phyloP scores from a whole-genome alignment of 1,139 yeast species.

The Nakaseomyces bracarensis region DNA sequence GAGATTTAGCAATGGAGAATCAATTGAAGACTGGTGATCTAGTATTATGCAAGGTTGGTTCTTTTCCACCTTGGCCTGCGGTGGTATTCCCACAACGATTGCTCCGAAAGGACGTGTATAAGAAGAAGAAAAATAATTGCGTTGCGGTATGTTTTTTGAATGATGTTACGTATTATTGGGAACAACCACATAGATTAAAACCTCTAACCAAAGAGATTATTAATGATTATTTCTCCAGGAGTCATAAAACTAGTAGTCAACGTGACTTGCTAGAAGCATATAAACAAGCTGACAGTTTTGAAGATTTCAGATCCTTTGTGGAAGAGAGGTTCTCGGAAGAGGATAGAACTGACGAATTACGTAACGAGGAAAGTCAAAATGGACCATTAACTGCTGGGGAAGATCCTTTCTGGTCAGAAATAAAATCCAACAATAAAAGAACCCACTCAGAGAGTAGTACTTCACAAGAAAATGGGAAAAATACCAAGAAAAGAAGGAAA shows the following conservation, averaged over 20 bases:
- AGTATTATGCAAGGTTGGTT: conserved; percentile 33
- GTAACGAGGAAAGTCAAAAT: conserved; percentile 13
- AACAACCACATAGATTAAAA: conserved; percentile 24
- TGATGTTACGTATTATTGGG: conserved; percentile 34
- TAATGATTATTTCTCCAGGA: conserved; percentile 16
- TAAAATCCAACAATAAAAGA: conserved; percentile 8
- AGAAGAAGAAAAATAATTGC: conserved; percentile 22
- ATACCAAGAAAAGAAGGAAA: neutral
- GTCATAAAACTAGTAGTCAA: conserved; percentile 13
- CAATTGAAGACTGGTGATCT: conserved; percentile 30
- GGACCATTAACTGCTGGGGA: conserved; percentile 21
- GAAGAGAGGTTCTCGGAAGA: conserved; percentile 23
- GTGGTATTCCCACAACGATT: conserved; percentile 32
- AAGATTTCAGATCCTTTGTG: conserved; percentile 22
- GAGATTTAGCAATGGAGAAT: conserved; percentile 11
- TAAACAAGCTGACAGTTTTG: conserved; percentile 25
- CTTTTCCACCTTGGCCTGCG: conserved; percentile 36
- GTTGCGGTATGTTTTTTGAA: conserved; percentile 33
- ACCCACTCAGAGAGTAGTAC: neutral
- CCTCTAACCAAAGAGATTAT: conserved; percentile 17
- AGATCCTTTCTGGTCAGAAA: conserved; percentile 24
- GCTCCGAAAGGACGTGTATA: conserved; percentile 28
- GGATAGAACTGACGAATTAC: conserved; percentile 21
- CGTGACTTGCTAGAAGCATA: conserved; percentile 27
- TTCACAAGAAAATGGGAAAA: neutral